A percentile compares a stretch with the other conserved stretches of the same genome.
These are phyloP conservation scores for Cucurbita moschata DNA, from an alignment of 306 rosid genomes.

Conservation along the genomic window DNA sequence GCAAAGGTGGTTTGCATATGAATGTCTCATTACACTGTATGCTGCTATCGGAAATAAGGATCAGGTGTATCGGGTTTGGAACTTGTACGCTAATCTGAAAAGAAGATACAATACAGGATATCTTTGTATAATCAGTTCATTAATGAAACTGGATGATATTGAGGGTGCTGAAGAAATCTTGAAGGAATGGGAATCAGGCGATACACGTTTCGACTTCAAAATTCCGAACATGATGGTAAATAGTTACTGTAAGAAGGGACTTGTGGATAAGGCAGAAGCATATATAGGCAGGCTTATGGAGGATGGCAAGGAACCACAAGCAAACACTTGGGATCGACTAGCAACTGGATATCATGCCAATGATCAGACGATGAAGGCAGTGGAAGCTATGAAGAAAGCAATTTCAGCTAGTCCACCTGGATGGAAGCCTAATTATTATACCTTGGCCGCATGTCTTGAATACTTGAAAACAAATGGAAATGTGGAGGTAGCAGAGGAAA, in stretches of 20 bases:
- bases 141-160: conserved; percentile 49
- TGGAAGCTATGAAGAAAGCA: conserved; percentile 37
- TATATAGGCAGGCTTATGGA: conserved; percentile 27
- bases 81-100: conserved; percentile 14
- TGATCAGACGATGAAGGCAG: conserved; percentile 42
- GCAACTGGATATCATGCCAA: conserved; percentile 27
- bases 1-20: conserved; percentile 21
- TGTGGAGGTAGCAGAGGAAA: conserved; percentile 30
- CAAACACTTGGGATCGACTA: conserved; percentile 32
- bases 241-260: conserved; percentile 42
- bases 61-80: conserved; percentile 57
- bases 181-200: conserved; percentile 49
- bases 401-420: conserved; percentile 10
- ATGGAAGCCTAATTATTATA: conserved; percentile 16
- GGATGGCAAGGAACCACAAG: conserved; percentile 29
- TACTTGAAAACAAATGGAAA: conserved; percentile 44
- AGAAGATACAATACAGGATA: conserved; percentile 20
- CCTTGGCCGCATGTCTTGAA: conserved; percentile 31
- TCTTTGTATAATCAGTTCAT: conserved; percentile 34
- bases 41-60: conserved; percentile 34
- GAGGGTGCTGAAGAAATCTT: conserved; percentile 46
- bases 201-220: conserved; percentile 24
- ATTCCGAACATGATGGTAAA: conserved; percentile 41
- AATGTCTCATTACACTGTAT: conserved; percentile 27
- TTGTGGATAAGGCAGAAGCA: conserved; percentile 36